A percentile compares a stretch with the other conserved stretches of the same genome.
These are phyloP conservation scores for Rubia tinctorum DNA, from an alignment of 305 asterid species.

Conservation along the genomic window DNA sequence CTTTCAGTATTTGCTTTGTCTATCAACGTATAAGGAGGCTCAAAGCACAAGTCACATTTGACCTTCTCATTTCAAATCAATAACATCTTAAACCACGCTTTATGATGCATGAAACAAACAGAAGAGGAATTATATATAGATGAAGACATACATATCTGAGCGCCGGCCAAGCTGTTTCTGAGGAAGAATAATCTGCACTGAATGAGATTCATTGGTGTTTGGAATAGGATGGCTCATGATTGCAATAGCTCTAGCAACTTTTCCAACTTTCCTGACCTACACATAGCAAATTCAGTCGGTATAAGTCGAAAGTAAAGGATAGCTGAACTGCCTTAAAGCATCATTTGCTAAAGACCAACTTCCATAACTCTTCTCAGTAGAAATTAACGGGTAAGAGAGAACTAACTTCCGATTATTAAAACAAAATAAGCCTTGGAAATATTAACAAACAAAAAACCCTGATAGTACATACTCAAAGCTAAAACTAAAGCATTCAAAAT, in stretches of 20 bases:
- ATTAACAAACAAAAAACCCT: too few relatives aligned
- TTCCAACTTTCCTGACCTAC: constrained; percentile 90
- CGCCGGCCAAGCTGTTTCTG: constrained; percentile 96
- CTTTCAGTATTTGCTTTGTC: not conserved
- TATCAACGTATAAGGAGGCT: not conserved
- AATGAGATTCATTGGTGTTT: constrained; percentile 80
- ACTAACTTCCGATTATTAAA: not conserved
- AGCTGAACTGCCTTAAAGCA: not conserved
- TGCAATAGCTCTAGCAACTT: constrained; percentile 92
- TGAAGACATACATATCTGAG: constrained; percentile 77
- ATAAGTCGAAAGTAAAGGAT: not conserved
- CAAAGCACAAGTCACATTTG: not conserved
- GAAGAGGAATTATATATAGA: not conserved
- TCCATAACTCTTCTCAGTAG: not conserved
- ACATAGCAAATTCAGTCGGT: not conserved
- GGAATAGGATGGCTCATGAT: constrained; percentile 99
- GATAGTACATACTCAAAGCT: not conserved
- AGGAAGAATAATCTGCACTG: constrained; percentile 94
- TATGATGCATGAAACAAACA: not conserved
- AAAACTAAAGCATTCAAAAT: not conserved
- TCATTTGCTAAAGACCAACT: not conserved
- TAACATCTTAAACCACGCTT: not conserved
- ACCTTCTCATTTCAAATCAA: not conserved
- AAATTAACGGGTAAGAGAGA: too few relatives aligned
- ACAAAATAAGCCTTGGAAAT: not conserved